Conservation (phyloP, 129 eudicot genomes). For the Saposhnikovia divaricata region DNA sequence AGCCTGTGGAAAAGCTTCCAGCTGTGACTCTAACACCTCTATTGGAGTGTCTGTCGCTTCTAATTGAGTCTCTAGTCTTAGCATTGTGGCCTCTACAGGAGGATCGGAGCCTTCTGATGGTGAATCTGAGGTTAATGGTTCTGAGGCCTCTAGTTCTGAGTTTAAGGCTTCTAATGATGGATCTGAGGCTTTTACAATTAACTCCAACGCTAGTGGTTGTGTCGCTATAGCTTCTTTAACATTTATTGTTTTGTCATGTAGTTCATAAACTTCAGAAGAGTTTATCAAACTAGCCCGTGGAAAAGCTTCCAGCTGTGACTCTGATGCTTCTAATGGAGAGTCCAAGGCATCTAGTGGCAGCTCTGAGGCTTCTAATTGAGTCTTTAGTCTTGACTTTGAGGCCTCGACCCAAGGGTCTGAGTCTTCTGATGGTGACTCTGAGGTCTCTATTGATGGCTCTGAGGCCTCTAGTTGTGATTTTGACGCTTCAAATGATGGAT, state of each 20-base stretch:
- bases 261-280: slow-evolving; percentile 1
- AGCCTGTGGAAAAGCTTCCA: slow-evolving; percentile 9
- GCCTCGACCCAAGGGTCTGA: neutral
- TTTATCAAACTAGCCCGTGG: slow-evolving; percentile 3
- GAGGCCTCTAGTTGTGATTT: neutral
- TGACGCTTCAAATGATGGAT: neutral
- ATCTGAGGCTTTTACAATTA: neutral
- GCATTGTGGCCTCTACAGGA: neutral
- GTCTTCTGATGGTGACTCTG: neutral
- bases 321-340: neutral
- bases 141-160: neutral
- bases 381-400: neutral
- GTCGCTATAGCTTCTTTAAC: neutral
- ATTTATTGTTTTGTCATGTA: neutral
- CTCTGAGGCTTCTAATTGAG: neutral
- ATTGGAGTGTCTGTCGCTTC: neutral
- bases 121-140: neutral
- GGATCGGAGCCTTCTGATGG: neutral
- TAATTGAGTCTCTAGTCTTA: neutral
- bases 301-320: slow-evolving; percentile 3
- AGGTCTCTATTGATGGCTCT: neutral
- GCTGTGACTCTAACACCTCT: neutral
- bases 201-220: neutral
- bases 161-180: neutral
- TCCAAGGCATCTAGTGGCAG: neutral